phyloP scores from a whole-genome alignment of 2,329 filamentous ascomycete species.

The Xylariaceae sp. region DNA sequence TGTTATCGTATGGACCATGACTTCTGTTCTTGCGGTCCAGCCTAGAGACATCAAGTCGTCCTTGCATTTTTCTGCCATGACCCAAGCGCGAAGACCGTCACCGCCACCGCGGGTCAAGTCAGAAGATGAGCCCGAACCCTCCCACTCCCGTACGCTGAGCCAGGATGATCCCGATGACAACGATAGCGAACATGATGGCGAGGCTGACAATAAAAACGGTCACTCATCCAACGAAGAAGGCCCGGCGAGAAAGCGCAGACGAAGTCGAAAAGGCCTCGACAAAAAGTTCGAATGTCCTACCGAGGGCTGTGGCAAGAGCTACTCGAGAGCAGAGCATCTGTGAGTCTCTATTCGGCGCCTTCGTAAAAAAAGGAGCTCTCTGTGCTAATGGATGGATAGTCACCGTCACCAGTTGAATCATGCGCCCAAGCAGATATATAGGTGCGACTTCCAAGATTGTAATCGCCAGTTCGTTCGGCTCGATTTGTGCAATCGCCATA shows the following conservation, averaged over 20 bases:
- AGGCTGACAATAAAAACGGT: conserved; percentile 39
- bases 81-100: conserved; percentile 39
- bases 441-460: conserved; percentile 89
- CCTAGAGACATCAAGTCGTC: conserved; percentile 37
- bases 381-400: conserved; percentile 36
- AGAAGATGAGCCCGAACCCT: conserved; percentile 40
- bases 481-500: conserved; percentile 83
- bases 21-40: conserved; percentile 39
- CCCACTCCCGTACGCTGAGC: conserved; percentile 40
- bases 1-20: conserved; percentile 36
- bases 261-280: conserved; percentile 74
- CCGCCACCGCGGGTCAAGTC: conserved; percentile 39
- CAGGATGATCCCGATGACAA: conserved; percentile 30
- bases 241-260: conserved; percentile 56
- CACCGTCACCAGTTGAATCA: conserved; percentile 95
- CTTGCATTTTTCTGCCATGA: conserved; percentile 40
- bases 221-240: conserved; percentile 53
- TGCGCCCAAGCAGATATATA: conserved; percentile 90
- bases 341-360: conserved; percentile 41
- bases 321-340: conserved; percentile 92
- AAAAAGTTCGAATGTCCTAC: conserved; percentile 82
- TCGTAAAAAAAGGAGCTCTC: neutral
- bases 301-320: conserved; percentile 89
- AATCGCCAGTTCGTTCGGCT: conserved; percentile 87
- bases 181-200: conserved; percentile 38